Conservation (phyloP, 192 early-diverging fungal species). For the Podila epicladia region DNA sequence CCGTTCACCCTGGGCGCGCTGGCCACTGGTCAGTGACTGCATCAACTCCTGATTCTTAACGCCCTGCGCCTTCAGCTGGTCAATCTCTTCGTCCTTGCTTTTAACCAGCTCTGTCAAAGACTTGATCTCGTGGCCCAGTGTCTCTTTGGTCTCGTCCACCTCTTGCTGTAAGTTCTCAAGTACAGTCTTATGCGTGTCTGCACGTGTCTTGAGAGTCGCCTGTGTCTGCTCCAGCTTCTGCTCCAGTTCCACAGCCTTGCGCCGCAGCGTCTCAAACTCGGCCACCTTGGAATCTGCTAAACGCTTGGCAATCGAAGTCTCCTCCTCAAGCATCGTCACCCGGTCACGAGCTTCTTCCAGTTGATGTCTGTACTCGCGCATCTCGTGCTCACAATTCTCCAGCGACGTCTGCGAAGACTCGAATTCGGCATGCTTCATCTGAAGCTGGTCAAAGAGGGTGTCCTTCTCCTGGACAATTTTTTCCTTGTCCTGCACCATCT, state of each 20-base stretch:
- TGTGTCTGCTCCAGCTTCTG: conserved; percentile 54
- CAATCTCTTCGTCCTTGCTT: conserved; percentile 30
- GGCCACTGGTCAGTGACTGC: conserved; percentile 16
- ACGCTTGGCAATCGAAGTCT: conserved; percentile 50
- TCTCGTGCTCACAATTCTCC: conserved; percentile 63
- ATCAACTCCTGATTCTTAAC: conserved; percentile 10
- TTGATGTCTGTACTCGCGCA: conserved; percentile 57
- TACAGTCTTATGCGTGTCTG: conserved; percentile 25
- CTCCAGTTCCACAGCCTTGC: conserved; percentile 50
- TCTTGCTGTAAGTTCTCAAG: conserved; percentile 45
- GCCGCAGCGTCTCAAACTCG: conserved; percentile 53
- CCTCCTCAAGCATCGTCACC: conserved; percentile 60
- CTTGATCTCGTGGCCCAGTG: conserved; percentile 28
- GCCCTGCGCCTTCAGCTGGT: conserved; percentile 18
- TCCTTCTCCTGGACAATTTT: conserved; percentile 59
- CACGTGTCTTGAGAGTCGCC: conserved; percentile 20
- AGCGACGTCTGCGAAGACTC: conserved; percentile 67
- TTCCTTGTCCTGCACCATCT: conserved; percentile 55
- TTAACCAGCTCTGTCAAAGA: conserved; percentile 18
- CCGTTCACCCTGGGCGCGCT: conserved; percentile 21
- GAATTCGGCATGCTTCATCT: conserved; percentile 68
- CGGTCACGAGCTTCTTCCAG: conserved; percentile 62
- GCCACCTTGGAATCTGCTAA: conserved; percentile 42
- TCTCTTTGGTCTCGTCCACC: conserved; percentile 36
- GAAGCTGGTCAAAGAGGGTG: conserved; percentile 62